Evolutionary conservation across 495 filamentous ascomycete genomes (phyloP), one percentile per base, ranked within the genome.

Genomic region (Neurospora hispaniola): DNA sequence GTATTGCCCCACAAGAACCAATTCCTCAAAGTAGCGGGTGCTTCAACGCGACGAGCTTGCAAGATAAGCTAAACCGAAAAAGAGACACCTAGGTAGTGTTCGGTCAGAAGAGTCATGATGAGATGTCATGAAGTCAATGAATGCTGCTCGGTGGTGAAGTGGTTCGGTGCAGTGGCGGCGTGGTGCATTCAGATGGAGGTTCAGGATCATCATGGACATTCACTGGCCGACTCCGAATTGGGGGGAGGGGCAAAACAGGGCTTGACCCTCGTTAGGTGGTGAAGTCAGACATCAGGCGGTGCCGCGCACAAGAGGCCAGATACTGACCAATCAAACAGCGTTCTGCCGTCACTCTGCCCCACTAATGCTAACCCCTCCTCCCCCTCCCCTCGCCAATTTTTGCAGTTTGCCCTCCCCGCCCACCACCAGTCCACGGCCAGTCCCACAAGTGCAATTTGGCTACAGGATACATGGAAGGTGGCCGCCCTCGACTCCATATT

Each of bases 221-320:
- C 54, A 62, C 54, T 62, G 54, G 54, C 54, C 54, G 54, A 66
- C 35, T 18, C 54, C 27, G 54, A 66, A 66, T 35, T 66, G 71
- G 8, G 68, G 74, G 73, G 79, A 79, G 79, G 78, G 79, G 78
- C 79, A 79, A 78, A 78, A 74, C 78, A 79, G 78, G 78, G 78
- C 79, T 79, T 80, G 79, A 79, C 79, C 78, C 76, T 80, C 78
- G 69, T 72, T 71, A 41, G 40, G 40, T 41, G 69, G 72, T 71
- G 69, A 59, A 74, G 76, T 76, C 73, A 70, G 54, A 66, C 72
- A 79, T 77, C 78, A 78, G 76, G 72, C 76, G 75, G 42, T 27
- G 54, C 48, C 70, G 72, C 75, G 76, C 77, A 78, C 76, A 79
- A 76, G 73, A 73, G 40, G 46, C 12, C 70, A 14, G 42, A 72